These are phyloP conservation scores for Coniochaeta ligniaria DNA, from an alignment of 2,329 filamentous ascomycete genomes.

Conservation along the genomic window DNA sequence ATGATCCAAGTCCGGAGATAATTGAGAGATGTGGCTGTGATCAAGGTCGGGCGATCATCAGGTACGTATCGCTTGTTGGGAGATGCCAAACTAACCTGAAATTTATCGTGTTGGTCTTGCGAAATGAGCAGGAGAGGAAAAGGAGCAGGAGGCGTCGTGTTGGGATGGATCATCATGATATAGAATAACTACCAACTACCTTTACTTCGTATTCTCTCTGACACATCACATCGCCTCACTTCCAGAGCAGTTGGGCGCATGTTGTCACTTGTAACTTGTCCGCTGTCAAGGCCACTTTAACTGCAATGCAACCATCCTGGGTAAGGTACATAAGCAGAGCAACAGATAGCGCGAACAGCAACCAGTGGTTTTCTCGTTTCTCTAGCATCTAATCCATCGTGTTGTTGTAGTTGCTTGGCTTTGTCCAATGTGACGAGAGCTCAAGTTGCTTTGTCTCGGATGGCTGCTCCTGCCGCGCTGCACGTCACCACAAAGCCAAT, in stretches of 20 bases:
- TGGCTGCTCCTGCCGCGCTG: background rate
- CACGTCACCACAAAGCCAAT: background rate
- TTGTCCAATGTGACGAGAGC: background rate
- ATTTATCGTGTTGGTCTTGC: background rate
- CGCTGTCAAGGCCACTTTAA: background rate
- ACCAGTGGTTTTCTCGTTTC: background rate
- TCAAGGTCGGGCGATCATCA: background rate
- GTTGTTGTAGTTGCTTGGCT: background rate
- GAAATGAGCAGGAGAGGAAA: background rate
- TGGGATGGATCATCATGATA: background rate
- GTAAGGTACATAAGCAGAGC: no score
- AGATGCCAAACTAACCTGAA: background rate
- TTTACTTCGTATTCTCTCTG: no score
- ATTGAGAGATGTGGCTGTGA: background rate
- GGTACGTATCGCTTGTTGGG: background rate
- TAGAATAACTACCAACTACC: background rate
- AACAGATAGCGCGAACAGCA: no score
- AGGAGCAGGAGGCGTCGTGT: background rate
- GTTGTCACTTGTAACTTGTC: background rate
- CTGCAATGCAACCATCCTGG: no score
- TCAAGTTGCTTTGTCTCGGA: background rate
- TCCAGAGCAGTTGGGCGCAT: background rate
- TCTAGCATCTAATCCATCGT: background rate
- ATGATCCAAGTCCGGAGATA: conserved; percentile 2
- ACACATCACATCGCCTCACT: no score